Evolutionary conservation across 345 rosid genomes (phyloP).

Genomic region (Corchorus olitorius): DNA sequence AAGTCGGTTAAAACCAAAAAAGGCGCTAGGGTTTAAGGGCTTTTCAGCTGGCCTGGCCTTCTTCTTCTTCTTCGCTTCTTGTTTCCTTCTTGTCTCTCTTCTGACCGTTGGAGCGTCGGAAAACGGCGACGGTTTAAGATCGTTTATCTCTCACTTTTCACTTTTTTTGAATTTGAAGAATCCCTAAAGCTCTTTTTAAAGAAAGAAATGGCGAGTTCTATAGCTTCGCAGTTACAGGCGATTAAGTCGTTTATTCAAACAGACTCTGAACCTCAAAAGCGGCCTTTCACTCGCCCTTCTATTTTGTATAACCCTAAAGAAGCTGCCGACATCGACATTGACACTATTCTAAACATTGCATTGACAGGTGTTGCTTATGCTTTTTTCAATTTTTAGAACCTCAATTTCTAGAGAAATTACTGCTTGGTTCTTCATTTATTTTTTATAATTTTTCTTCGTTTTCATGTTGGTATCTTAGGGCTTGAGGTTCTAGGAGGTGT

Average conservation of each 20-base stretch:
- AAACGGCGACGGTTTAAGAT: not conserved
- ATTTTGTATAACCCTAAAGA: constrained; percentile 54
- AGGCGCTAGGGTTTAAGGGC: constrained; percentile 11
- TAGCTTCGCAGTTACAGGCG: constrained; percentile 70
- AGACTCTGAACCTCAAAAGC: constrained; percentile 53
- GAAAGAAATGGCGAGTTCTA: constrained; percentile 51
- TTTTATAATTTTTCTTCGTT: not conserved
- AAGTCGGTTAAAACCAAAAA: not conserved
- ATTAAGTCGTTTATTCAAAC: constrained; percentile 51
- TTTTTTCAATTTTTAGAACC: not conserved
- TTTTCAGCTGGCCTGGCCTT: not conserved
- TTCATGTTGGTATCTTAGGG: constrained; percentile 51
- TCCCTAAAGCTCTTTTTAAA: not conserved
- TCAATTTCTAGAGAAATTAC: not conserved
- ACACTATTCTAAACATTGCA: constrained; percentile 57
- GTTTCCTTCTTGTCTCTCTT: not conserved
- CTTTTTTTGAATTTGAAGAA: not conserved
- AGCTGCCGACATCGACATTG: constrained; percentile 80
- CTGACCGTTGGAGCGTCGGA: not conserved
- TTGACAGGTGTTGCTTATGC: constrained; percentile 45
- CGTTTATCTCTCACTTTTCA: too few species aligned
- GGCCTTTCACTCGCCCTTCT: constrained; percentile 66
- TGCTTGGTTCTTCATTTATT: not conserved
- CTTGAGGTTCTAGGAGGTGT: constrained; percentile 60
- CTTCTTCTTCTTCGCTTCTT: not conserved